Percentiles rank a stretch among this genome's conserved stretches.
These are phyloP conservation scores for Beauveria sp. DNA, from an alignment of 2,329 filamentous ascomycete genomes.

Conservation along the genomic window DNA sequence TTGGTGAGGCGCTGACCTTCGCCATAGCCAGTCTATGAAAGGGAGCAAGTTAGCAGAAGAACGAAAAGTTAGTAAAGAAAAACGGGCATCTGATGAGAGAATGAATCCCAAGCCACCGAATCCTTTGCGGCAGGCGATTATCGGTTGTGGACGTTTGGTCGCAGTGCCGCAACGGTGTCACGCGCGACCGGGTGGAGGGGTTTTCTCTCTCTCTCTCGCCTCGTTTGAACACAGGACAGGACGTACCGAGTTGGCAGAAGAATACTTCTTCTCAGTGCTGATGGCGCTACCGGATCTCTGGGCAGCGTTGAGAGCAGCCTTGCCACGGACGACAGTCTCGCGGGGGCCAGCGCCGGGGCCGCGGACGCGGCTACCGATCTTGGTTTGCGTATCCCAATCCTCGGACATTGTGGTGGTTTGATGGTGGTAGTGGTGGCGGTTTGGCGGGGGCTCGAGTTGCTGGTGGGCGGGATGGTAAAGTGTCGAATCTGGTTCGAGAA, in stretches of 20 bases:
- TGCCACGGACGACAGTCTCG: slow-evolving; percentile 85
- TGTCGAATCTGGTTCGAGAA: slow-evolving; percentile 6
- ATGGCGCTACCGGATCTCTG: slow-evolving; percentile 70
- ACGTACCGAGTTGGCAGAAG: slow-evolving; percentile 71
- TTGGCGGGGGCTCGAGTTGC: slow-evolving; percentile 11
- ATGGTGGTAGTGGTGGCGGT: slow-evolving; percentile 28
- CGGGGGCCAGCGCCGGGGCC: slow-evolving; percentile 58
- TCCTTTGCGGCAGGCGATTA: neutral
- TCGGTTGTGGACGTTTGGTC: neutral
- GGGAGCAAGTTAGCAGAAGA: neutral
- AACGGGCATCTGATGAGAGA: neutral
- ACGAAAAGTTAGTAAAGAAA: neutral
- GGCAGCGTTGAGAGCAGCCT: slow-evolving; percentile 78
- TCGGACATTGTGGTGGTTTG: slow-evolving; percentile 43
- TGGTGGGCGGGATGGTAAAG: neutral
- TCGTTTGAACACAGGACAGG: neutral
- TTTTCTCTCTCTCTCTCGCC: neutral
- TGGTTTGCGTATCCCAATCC: slow-evolving; percentile 84
- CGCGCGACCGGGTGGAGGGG: neutral
- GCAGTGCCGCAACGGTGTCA: neutral
- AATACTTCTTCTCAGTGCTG: slow-evolving; percentile 85
- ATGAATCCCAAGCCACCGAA: neutral
- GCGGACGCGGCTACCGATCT: slow-evolving; percentile 83
- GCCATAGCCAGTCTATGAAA: slow-evolving; percentile 20
- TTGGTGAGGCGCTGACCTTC: slow-evolving; percentile 97